Evolutionary conservation across 768 basidiomycete genomes (phyloP), one percentile per base, ranked within the genome.

Genomic region (Lepiota brunneoincarnata): DNA sequence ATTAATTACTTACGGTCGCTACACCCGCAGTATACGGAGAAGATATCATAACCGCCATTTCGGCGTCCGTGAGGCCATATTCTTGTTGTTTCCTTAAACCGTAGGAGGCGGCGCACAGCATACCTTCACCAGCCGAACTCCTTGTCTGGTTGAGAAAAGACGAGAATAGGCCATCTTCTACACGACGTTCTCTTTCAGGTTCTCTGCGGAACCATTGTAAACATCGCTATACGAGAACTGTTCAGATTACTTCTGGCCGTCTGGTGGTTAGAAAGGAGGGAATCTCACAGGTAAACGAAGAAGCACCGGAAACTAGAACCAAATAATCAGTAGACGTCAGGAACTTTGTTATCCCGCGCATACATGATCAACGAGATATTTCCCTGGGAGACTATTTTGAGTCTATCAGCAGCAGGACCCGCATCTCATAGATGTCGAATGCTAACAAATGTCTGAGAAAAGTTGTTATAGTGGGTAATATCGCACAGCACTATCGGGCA

Each of bases 31-130:
- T 46, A 37, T 64, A 69, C 0, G 69, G 68, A 1, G 68, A 59
- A 2, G 65, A 65, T 12, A 66, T 54, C 4, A 64, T 60, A 56
- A 74, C 75, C 0, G 76, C 74, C 54, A 72, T 70, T 56, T 77
- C 77, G 11, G 73, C 61, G 26, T 75, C 66, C n/a, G 64, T 71
- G 17, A 77, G 63, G 9, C 71, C 72, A 50, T 74, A 75, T 11
- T 73, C 68, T 15, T 54, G 50, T 53, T 75, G 73, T 35, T 73
- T 75, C 55, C 75, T 68, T 1, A 77, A 60, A 10, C 72, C 68
- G 23, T 72, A 69, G 38, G 60, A 68, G 1, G 69, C 70, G 50
- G 75, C 75, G 21, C 73, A 65, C 0, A 61, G 55, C 10, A 58
- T 56, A 0, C 63, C 64, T 28, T 55, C 51, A n/a, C 39, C 45